A percentile compares a stretch with the other conserved stretches of the same genome.
Conservation (phyloP, 2,329 filamentous ascomycete species). For the Colletotrichum tanaceti region DNA sequence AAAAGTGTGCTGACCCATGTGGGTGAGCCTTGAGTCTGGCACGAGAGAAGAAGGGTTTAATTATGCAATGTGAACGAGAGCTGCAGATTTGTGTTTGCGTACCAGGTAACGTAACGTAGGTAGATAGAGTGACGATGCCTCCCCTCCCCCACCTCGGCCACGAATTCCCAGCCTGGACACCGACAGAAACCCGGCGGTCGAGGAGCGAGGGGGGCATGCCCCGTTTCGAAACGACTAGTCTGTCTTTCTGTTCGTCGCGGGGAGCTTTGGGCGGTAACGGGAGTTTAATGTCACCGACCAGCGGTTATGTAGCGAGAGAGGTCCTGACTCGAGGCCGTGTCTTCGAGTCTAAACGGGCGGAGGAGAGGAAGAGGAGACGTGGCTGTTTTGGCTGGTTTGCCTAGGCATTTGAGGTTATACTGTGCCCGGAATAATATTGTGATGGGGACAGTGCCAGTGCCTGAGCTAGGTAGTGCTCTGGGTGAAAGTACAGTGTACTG, state of each 20-base stretch:
- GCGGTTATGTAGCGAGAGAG: not conserved
- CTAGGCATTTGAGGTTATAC: not conserved
- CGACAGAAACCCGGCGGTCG: slow-evolving; percentile 25
- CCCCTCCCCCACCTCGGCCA: not conserved
- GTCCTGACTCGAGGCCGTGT: slow-evolving; percentile 25
- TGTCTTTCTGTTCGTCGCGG: not conserved
- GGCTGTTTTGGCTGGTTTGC: slow-evolving; percentile 1
- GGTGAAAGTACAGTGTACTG: too few relatives aligned
- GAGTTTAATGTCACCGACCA: not conserved
- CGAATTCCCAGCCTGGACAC: slow-evolving; percentile 18
- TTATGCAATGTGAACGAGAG: not conserved
- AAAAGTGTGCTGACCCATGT: not conserved
- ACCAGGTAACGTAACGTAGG: too few relatives aligned
- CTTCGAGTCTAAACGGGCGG: slow-evolving; percentile 27
- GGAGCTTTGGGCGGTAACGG: slow-evolving; percentile 17
- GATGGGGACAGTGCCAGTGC: not conserved
- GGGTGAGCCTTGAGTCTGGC: not conserved
- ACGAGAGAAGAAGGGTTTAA: not conserved
- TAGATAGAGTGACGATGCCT: not conserved
- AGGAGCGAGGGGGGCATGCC: not conserved
- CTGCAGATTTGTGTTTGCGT: not conserved
- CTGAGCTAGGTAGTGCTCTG: too few relatives aligned
- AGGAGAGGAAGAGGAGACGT: slow-evolving; percentile 23
- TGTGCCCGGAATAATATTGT: not conserved
- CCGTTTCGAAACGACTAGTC: slow-evolving; percentile 34